Evolutionary conservation across 148 eudicot species (phyloP), one percentile per base, ranked within the genome.

Genomic region (Camellia granthamiana): DNA sequence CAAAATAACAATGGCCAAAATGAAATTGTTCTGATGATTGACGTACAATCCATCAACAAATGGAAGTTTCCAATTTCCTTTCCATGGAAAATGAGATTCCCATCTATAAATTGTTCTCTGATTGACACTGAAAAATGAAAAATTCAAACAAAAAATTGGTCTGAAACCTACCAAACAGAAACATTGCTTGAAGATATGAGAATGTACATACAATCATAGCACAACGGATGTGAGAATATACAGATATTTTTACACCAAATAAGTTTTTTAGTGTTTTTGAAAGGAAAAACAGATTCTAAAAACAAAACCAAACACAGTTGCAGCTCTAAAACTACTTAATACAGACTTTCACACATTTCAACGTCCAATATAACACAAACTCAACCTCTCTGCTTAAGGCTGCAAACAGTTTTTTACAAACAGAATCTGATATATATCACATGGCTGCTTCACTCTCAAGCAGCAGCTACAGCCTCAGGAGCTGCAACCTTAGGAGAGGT

Each of bases 391-490:
- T 74, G 7, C 12, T 14, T 2, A 30, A 38, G 6, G 23, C 5
- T 38, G 38, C 38, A 30, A 30, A 55, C 43, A 56, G 12, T 16
- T 51, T 51, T 51, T 19, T n/a, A 74, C 64, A 38, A 16, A 75
- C 9, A 60, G 49, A 56, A 75, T 30, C 38, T 6, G 14, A 74
- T 6, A 14, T 75, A 58, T 5, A 30, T 18, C 54, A 56, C 14
- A 41, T n/a, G 38, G 15, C 19, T 3, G 6, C 52, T 9, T 61
- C 68, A 60, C 16, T 41, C 21, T 59, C 69, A 60, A 6, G 73
- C 72, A 78, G 60, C 72, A 52, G 4, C 49, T 67, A 52, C 23
- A 69, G 65, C 41, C 54, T 56, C 51, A 18, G 74, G 74, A 67
- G 60, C 19, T 65, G 70, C 38, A 30, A 16, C 62, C 72, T 65